These are phyloP conservation scores for Sclerospora graminicola DNA, from an alignment of 352 stramenopile genomes.

Conservation along the genomic window DNA sequence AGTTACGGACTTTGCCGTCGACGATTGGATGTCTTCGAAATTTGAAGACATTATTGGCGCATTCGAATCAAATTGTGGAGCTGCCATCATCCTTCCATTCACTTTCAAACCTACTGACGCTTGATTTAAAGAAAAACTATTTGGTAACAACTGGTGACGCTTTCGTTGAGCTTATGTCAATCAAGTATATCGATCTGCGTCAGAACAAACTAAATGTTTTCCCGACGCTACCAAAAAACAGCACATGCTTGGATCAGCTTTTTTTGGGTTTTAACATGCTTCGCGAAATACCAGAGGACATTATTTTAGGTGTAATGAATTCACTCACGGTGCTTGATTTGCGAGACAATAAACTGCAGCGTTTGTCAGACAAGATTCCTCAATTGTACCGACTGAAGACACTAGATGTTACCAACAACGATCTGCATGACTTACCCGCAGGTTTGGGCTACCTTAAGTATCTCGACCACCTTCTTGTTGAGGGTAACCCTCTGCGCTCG, in stretches of 20 bases:
- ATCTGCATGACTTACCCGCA: conserved; percentile 56
- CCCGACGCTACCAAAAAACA: conserved; percentile 33
- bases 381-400: conserved; percentile 68
- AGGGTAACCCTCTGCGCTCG: conserved; percentile 66
- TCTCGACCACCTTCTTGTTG: conserved; percentile 59
- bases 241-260: conserved; percentile 48
- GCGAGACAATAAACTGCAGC: conserved; percentile 68
- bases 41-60: too few species aligned
- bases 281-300: conserved; percentile 27
- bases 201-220: conserved; percentile 64
- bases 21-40: too few species aligned
- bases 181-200: conserved; percentile 62
- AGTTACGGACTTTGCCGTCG: conserved; percentile 30
- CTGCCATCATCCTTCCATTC: too few species aligned
- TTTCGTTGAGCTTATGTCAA: too few species aligned
- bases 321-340: conserved; percentile 66
- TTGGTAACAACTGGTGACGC: too few species aligned
- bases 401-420: conserved; percentile 79
- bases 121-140: too few species aligned
- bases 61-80: too few species aligned
- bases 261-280: conserved; percentile 70
- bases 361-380: conserved; percentile 42
- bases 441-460: conserved; percentile 68
- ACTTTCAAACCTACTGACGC: too few species aligned
- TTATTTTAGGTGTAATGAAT: conserved; percentile 42